Conservation (phyloP, 768 basidiomycete genomes). For the Suillus discolor region DNA sequence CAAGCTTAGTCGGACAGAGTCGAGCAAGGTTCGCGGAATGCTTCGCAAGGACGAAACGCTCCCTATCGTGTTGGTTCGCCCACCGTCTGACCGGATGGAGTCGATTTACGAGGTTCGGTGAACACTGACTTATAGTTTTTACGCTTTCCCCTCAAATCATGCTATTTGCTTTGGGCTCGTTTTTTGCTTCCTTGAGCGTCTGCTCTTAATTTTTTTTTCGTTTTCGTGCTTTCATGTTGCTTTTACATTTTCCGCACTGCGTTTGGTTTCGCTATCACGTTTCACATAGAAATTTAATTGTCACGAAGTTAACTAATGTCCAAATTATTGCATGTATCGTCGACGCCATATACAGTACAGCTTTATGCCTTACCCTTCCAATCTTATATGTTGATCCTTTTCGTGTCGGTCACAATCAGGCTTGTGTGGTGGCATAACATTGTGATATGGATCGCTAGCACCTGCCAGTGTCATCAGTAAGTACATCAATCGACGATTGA, state of each 20-base stretch:
- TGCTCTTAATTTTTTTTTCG: conserved; percentile 9
- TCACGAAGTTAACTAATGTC: not conserved
- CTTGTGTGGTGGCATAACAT: not conserved
- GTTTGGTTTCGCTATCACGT: not conserved
- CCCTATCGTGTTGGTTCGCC: conserved; percentile 62
- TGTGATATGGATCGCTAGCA: not conserved
- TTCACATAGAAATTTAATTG: not conserved
- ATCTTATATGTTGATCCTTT: not conserved
- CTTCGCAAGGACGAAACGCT: conserved; percentile 58
- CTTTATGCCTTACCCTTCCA: conserved; percentile 1
- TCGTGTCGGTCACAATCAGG: not conserved
- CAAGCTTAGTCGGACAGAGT: conserved; percentile 62
- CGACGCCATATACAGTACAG: not conserved
- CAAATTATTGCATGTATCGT: not conserved
- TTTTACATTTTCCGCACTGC: conserved; percentile 4
- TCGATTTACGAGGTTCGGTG: conserved; percentile 47
- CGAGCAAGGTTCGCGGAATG: conserved; percentile 59
- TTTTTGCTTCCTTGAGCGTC: conserved; percentile 6
- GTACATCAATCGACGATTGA: not conserved
- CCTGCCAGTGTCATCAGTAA: too few relatives aligned
- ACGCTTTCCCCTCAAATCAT: not conserved
- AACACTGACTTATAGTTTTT: conserved; percentile 9
- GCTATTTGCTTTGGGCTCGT: conserved; percentile 2
- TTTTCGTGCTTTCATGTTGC: not conserved
- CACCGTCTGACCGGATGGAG: conserved; percentile 55